Evolutionary conservation across 2,329 filamentous ascomycete genomes (phyloP).

Genomic region (Pseudogymnoascus verrucosus): DNA sequence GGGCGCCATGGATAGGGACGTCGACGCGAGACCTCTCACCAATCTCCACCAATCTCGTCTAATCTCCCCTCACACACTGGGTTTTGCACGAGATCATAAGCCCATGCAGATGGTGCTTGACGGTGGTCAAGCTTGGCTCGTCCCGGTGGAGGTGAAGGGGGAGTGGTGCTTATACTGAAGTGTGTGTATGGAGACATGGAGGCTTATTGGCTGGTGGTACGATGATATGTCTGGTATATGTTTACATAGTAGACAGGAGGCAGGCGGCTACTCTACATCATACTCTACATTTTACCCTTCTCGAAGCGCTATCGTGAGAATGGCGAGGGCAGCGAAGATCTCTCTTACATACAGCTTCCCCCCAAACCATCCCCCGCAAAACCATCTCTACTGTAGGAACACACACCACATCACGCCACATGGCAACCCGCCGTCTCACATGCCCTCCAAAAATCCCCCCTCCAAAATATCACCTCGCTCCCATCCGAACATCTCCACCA

Average conservation of each 20-base stretch:
- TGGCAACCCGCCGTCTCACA: background rate
- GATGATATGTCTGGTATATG: background rate
- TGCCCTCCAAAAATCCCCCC: background rate
- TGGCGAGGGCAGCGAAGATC: background rate
- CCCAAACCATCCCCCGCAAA: background rate
- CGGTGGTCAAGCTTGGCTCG: background rate
- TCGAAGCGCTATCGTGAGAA: background rate
- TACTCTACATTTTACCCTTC: background rate
- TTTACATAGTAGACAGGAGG: background rate
- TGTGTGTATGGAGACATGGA: no score
- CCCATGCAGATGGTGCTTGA: background rate
- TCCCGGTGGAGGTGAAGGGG: background rate
- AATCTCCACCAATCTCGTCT: background rate
- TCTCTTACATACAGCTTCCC: background rate
- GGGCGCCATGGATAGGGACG: background rate
- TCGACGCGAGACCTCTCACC: background rate
- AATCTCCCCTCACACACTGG: background rate
- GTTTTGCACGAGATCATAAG: background rate
- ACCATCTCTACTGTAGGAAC: background rate
- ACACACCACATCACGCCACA: background rate
- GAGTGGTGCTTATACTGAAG: background rate
- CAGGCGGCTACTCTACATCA: no score
- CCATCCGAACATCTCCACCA: background rate
- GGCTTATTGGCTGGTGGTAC: background rate
- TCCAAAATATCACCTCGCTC: background rate